Conservation (phyloP, 2,329 filamentous ascomycete species). For the Graphilbum sp. region DNA sequence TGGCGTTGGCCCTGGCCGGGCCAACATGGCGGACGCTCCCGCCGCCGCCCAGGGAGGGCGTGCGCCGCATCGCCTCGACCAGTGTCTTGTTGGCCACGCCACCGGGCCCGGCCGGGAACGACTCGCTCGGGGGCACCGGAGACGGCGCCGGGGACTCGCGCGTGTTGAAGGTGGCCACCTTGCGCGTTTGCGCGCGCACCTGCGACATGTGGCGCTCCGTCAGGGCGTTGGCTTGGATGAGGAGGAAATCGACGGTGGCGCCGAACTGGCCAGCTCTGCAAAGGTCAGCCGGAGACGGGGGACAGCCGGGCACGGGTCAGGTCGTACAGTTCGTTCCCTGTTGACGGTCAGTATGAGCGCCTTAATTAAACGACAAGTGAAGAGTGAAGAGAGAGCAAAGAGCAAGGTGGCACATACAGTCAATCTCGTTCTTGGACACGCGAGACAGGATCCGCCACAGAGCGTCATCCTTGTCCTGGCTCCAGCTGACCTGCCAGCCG, state of each 20-base stretch:
- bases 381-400: background rate
- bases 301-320: background rate
- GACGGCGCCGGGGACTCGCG: slow-evolving; percentile 39
- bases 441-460: slow-evolving; percentile 84
- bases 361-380: no score
- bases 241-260: slow-evolving; percentile 72
- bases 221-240: slow-evolving; percentile 86
- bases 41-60: slow-evolving; percentile 28
- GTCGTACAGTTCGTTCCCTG: slow-evolving; percentile 60
- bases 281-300: background rate
- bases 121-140: slow-evolving; percentile 35
- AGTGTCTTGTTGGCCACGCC: background rate
- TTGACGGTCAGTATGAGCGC: no score
- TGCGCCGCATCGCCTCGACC: slow-evolving; percentile 31
- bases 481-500: slow-evolving; percentile 60
- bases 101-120: slow-evolving; percentile 9
- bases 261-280: slow-evolving; percentile 57
- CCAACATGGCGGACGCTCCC: slow-evolving; percentile 3
- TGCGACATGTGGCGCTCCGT: slow-evolving; percentile 84
- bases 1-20: background rate
- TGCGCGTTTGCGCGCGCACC: slow-evolving; percentile 78
- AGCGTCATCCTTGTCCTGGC: slow-evolving; percentile 67
- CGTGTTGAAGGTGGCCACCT: slow-evolving; percentile 39
- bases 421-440: slow-evolving; percentile 65
- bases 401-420: slow-evolving; percentile 41